Base-by-base conservation (phyloP, 768 basidiomycete genomes). In the Dioszegia aurantiaca region DNA sequence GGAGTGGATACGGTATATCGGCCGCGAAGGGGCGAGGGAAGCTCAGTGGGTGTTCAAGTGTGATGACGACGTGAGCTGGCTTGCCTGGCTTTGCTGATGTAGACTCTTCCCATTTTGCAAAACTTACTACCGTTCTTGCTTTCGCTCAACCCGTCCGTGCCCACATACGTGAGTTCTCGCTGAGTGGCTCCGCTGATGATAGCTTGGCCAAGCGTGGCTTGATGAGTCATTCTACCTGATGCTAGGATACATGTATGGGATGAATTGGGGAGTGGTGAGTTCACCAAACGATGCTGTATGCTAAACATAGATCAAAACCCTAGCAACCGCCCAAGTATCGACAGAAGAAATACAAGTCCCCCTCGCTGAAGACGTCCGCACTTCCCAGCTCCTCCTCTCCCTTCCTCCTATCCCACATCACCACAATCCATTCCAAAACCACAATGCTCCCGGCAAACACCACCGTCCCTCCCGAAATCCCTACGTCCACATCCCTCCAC, bases 1-100 rank as follows among this genome's bases (percentile, higher is more conserved):
- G 55, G 64, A 68, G 43, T 70, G 69, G 67, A 42, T 70, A 41
- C 60, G 65, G 33, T 45, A 60, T 24, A 63, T 67, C 2, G 69
- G 68, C 24, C 55, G 62, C 37, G 60, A 64, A n/a, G 62, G 62
- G 8, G 63, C 58, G 14, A 49, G 63, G 16, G 49, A 64, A 42
- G 64, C 67, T 19, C 63, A 57, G 49, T 73, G 72, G 72, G 43
- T 55, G n/a, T 63, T 62, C 21, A 69, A 69, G 57, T 65, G 64
- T 44, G 64, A 66, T 37, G 68, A 69, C 31, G 64, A 69, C 46
- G 68, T 69, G 55, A 66, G 68, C n/a, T n/a, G n/a, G n/a, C n/a
- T n/a, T n/a, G n/a, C n/a, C n/a, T n/a, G n/a, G n/a, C n/a, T n/a
- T n/a, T n/a, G 46, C 59, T 58, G 41, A 62, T 45, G 8, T 58